A percentile compares a stretch with the other conserved stretches of the same genome.
Conservation (phyloP, 805 yeast species). For the Nakazawaea ernobii region DNA sequence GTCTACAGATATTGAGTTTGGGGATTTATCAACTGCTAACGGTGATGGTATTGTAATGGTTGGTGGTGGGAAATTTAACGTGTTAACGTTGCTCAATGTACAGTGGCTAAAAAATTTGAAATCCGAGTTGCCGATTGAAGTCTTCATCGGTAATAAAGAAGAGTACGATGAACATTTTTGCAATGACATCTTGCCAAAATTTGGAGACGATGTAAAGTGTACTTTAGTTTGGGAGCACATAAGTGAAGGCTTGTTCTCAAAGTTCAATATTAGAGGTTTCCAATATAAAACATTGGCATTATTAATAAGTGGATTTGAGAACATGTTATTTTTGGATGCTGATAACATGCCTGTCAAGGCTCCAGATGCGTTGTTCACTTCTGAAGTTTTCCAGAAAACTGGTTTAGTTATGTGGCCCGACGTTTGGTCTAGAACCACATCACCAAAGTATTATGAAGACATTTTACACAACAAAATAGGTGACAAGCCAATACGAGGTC, state of each 20-base stretch:
- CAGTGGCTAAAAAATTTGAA: conserved; percentile 39
- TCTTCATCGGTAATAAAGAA: conserved; percentile 35
- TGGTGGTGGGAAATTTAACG: conserved; percentile 47
- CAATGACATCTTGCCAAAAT: conserved; percentile 31
- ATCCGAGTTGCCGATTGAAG: conserved; percentile 43
- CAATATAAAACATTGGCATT: conserved; percentile 48
- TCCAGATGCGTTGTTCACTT: conserved; percentile 40
- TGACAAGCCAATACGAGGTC: conserved; percentile 29
- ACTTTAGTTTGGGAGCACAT: conserved; percentile 29
- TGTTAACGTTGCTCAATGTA: conserved; percentile 45
- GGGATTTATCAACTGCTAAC: conserved; percentile 18
- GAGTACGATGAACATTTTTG: conserved; percentile 46
- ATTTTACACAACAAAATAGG: conserved; percentile 40
- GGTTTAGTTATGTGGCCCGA: conserved; percentile 63
- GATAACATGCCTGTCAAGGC: conserved; percentile 41
- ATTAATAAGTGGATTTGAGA: conserved; percentile 39
- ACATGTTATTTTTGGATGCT: conserved; percentile 43
- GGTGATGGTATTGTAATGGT: conserved; percentile 42
- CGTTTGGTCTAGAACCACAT: conserved; percentile 64
- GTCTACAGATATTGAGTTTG: conserved; percentile 32
- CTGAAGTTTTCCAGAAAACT: conserved; percentile 33
- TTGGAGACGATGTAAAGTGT: conserved; percentile 36
- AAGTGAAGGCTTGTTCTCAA: conserved; percentile 21
- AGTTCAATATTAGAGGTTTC: conserved; percentile 34
- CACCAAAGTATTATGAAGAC: conserved; percentile 47